These are phyloP conservation scores for Xanthoconium stramineum DNA, from an alignment of 768 basidiomycete species.

Conservation along the genomic window DNA sequence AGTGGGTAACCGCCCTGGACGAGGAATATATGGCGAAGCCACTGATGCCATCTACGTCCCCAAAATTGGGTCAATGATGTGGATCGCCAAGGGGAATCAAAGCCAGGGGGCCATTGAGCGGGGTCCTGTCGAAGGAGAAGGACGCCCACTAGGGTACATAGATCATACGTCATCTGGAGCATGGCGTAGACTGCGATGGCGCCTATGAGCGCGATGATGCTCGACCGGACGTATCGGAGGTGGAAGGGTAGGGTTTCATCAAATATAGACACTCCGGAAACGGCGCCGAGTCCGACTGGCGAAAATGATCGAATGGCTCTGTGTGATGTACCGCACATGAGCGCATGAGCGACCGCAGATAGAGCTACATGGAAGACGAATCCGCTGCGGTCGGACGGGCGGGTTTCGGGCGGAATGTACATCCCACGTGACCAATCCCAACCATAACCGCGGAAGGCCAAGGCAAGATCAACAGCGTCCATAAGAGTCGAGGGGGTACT, in stretches of 20 bases:
- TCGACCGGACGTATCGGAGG: neutral
- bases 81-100: neutral
- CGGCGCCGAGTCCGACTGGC: neutral
- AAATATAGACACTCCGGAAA: neutral
- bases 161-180: neutral
- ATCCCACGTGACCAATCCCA: too few species aligned
- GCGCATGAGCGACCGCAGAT: neutral
- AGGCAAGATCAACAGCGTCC: neutral
- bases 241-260: too few species aligned
- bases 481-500: neutral
- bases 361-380: neutral
- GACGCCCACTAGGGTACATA: neutral
- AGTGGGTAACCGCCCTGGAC: constrained; percentile 1
- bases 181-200: neutral
- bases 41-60: too few species aligned
- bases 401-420: neutral
- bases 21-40: too few species aligned
- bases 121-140: neutral
- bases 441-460: neutral
- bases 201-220: neutral
- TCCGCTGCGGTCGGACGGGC: neutral
- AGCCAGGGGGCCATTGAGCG: constrained; percentile 1
- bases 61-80: too few species aligned
- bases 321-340: neutral
- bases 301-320: neutral